Evolutionary conservation across 495 filamentous ascomycete genomes (phyloP).

Genomic region (Aspergillus hancockii): DNA sequence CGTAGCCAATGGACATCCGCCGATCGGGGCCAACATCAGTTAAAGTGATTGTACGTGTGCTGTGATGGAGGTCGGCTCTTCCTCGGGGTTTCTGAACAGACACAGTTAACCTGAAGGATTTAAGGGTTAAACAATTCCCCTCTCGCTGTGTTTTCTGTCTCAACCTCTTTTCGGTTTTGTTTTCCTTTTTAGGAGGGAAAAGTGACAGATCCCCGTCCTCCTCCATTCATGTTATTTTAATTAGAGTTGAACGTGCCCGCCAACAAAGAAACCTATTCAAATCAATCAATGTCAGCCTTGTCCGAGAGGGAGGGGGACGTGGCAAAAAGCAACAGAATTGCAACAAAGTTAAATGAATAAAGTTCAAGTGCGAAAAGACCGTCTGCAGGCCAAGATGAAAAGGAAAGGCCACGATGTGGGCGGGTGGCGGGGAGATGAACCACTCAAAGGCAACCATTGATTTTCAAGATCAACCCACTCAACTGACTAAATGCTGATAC

Average conservation of each 20-base stretch:
- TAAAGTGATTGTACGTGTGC: not conserved
- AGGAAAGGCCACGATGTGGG: slow-evolving; percentile 6
- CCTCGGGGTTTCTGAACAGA: not conserved
- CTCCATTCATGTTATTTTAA: not conserved
- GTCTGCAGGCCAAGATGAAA: slow-evolving; percentile 5
- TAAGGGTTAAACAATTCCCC: not conserved
- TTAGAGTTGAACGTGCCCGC: not conserved
- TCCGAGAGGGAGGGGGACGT: not conserved
- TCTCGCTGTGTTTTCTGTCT: not conserved
- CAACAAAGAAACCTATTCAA: not conserved
- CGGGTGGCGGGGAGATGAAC: slow-evolving; percentile 9
- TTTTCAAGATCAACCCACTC: not conserved
- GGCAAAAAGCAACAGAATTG: slow-evolving; percentile 10
- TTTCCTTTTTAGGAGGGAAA: not conserved
- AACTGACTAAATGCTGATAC: not conserved
- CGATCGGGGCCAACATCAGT: not conserved
- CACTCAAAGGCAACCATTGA: not conserved
- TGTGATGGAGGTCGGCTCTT: slow-evolving; percentile 5
- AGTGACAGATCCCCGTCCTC: no score
- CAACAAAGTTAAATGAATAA: slow-evolving; percentile 8
- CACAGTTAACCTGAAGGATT: not conserved
- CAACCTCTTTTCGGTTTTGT: slow-evolving; percentile 1
- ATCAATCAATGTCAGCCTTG: not conserved
- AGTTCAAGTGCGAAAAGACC: slow-evolving; percentile 6
- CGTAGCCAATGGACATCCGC: slow-evolving; percentile 12